A percentile compares a stretch with the other conserved stretches of the same genome.
These are phyloP conservation scores for Pythium aphanidermatum DNA, from an alignment of 352 stramenopile genomes.

Conservation along the genomic window DNA sequence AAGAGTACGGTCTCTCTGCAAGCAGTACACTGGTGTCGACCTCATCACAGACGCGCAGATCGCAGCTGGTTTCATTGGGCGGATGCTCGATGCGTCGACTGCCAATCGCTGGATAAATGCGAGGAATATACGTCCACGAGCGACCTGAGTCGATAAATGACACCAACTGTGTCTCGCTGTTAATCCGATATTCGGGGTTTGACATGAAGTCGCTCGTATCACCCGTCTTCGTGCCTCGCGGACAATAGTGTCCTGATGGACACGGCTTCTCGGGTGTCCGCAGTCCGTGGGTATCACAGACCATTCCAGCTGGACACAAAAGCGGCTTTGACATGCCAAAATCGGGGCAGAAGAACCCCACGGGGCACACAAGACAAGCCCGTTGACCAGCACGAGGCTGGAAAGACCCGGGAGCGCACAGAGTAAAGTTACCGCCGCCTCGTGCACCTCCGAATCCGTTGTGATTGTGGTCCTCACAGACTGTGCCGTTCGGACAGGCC, in stretches of 20 bases:
- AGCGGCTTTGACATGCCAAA: slow-evolving; percentile 86
- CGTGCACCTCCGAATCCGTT: too few species aligned
- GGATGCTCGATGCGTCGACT: slow-evolving; percentile 63
- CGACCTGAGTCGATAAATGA: slow-evolving; percentile 45
- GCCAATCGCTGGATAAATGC: slow-evolving; percentile 37
- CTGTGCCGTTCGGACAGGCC: slow-evolving; percentile 87
- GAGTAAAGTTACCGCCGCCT: slow-evolving; percentile 86
- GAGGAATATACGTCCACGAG: slow-evolving; percentile 41
- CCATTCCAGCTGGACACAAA: slow-evolving; percentile 88
- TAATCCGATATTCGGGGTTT: slow-evolving; percentile 48
- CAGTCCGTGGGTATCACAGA: slow-evolving; percentile 91
- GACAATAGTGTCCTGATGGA: slow-evolving; percentile 91
- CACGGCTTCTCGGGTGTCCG: slow-evolving; percentile 74
- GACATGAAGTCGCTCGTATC: slow-evolving; percentile 55
- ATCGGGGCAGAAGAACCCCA: slow-evolving; percentile 94
- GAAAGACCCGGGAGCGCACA: slow-evolving; percentile 92
- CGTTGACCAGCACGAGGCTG: slow-evolving; percentile 81
- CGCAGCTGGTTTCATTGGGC: slow-evolving; percentile 41
- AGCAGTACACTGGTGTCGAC: slow-evolving; percentile 32
- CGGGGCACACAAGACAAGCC: slow-evolving; percentile 86
- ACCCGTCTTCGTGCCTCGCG: slow-evolving; percentile 88
- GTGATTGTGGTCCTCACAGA: slow-evolving; percentile 26
- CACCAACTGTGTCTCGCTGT: slow-evolving; percentile 61
- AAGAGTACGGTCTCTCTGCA: slow-evolving; percentile 92
- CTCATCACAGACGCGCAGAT: slow-evolving; percentile 43